phyloP scores from a whole-genome alignment of 2,329 filamentous ascomycete genomes.

The Lachnellula suecica region DNA sequence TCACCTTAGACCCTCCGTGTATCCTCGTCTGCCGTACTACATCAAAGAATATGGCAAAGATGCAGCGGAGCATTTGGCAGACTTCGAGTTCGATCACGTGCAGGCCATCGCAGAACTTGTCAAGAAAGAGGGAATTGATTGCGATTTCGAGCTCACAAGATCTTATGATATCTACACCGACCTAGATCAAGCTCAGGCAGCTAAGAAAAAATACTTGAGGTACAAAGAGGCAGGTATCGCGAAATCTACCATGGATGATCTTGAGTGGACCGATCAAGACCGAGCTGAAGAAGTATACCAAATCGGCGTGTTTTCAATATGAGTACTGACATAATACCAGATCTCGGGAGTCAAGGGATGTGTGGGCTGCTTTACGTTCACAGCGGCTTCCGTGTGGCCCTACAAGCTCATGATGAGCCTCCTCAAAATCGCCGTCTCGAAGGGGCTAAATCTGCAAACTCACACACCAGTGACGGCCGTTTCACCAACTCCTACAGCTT shows the following conservation, averaged over 20 bases:
- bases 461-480: conserved; percentile 41
- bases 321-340: neutral
- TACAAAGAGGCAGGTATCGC: conserved; percentile 21
- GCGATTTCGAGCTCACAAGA: conserved; percentile 38
- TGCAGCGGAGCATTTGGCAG: conserved; percentile 20
- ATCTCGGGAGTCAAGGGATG: conserved; percentile 10
- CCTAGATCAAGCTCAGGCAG: conserved; percentile 18
- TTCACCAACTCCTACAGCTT: neutral
- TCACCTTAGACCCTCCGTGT: conserved; percentile 39
- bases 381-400: conserved; percentile 42
- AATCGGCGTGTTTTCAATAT: neutral
- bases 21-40: conserved; percentile 31
- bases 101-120: conserved; percentile 36
- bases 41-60: conserved; percentile 31
- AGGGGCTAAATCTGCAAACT: conserved; percentile 49
- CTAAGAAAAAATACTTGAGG: conserved; percentile 7
- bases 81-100: conserved; percentile 39
- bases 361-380: conserved; percentile 1
- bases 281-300: conserved; percentile 4
- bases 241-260: conserved; percentile 3
- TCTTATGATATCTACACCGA: conserved; percentile 37
- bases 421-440: conserved; percentile 44
- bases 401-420: conserved; percentile 57
- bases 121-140: conserved; percentile 38
- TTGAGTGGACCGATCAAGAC: neutral